Conservation (phyloP, 1,284 basidiomycete species). For the Coniferiporia sulphurascens region DNA sequence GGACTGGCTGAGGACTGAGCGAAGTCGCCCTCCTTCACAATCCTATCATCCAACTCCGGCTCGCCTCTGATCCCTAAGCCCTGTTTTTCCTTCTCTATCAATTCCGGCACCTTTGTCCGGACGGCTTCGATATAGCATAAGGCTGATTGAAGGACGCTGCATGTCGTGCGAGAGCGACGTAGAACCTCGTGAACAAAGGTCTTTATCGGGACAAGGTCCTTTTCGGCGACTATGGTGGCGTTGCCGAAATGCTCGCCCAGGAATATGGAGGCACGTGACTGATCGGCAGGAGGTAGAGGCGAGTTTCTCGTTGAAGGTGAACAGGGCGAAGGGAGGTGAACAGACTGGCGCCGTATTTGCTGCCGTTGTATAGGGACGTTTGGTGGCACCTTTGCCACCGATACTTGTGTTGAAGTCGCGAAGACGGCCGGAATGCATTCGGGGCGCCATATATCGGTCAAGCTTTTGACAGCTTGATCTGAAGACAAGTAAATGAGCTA, state of each 20-base stretch:
- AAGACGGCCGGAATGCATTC: constrained; percentile 65
- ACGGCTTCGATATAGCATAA: constrained; percentile 76
- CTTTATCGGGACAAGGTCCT: constrained; percentile 50
- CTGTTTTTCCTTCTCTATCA: constrained; percentile 46
- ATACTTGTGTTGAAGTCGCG: constrained; percentile 36
- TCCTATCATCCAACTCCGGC: constrained; percentile 39
- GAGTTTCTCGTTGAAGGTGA: constrained; percentile 26
- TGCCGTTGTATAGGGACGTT: constrained; percentile 21
- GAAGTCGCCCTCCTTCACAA: constrained; percentile 40
- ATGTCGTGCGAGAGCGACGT: constrained; percentile 69
- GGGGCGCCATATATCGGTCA: constrained; percentile 71
- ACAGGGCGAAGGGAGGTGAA: constrained; percentile 44
- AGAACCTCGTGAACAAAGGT: constrained; percentile 75
- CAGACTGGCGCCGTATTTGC: constrained; percentile 26
- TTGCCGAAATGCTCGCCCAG: constrained; percentile 21
- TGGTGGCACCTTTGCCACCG: constrained; percentile 24
- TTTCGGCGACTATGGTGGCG: constrained; percentile 24
- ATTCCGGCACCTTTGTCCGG: constrained; percentile 56
- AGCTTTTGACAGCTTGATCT: constrained; percentile 73
- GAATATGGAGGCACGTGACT: constrained; percentile 22
- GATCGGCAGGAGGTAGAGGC: constrained; percentile 36
- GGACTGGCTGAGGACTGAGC: constrained; percentile 20
- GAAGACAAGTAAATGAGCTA: constrained; percentile 17
- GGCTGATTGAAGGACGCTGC: constrained; percentile 69
- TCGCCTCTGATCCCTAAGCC: constrained; percentile 36